Base-by-base conservation (phyloP, 371 early-diverging fungal species). In the Rhizomucor pusillus region DNA sequence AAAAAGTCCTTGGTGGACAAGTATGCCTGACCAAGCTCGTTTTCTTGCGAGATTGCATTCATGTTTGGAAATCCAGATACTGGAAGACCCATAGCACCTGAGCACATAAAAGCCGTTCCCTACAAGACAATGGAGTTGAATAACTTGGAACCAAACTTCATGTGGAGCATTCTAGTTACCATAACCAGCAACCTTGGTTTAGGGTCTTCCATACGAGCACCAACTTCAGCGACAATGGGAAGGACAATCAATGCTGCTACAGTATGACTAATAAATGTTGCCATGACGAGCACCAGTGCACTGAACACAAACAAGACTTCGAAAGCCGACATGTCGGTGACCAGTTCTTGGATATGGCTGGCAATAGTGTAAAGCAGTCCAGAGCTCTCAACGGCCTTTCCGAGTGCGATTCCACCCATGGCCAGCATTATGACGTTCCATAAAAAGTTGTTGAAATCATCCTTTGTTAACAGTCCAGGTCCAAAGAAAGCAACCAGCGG, bases 211-310 rank as follows among this genome's bases (percentile, higher is more conserved):
- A 93, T 57, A 9, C 73, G 69, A 20, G 75, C 60, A 1, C 93
- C 93, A 11, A 93, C 84, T 60, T 90, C 77, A 19, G 86, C 81
- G 16, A 92, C 89, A 51, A 92, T 87, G 3, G 93, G 93, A 43
- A 92, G 64, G 2, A 91, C 85, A 57, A 92, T 91, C 61, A 92
- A 63, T 0, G 93, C 93, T 0, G 88, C 90, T 1, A 98, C 98
- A 0, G 98, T 97, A 62, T 98, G 98, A 37, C 90, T 90, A 53
- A 98, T 92, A 65, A 97, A 97, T 2, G 93, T 93, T 14, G 97
- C 90, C 59, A 90, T 86, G 1, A 91, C 80, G 1, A 91, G 61
- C 3, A 90, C 88, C 47, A 92, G 60, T 13, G 67, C 65, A 13
- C 86, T 77, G 59, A 92, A 88, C 11, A 86, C 68, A 37, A 86